Evolutionary conservation across 1,139 yeast genomes (phyloP), one percentile per base, ranked within the genome.

Genomic region (Blastobotrys capitulatus): DNA sequence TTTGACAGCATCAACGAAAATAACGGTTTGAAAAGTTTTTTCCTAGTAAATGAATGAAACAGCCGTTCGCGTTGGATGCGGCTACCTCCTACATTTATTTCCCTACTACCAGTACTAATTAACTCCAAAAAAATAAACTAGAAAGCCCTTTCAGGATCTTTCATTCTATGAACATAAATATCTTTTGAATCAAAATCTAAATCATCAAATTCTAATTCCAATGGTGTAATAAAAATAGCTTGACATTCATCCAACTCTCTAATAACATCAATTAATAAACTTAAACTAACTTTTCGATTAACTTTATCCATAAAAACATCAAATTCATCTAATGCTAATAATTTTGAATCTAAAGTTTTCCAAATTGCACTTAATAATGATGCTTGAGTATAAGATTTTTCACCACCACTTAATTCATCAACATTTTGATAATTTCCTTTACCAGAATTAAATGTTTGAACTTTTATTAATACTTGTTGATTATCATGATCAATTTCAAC

Each of bases 301-400:
- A 88, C 87, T 44, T 90, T 88, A 66, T 94, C 99, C 98, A 94
- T 92, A 60, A 84, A 94, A 29, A 94, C 98, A 69, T 94, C 99
- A 65, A 92, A 94, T 66, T 94, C 99, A 68, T 94, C 99, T 52
- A 94, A 71, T 0, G 97, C 97, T 53, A 95, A 77, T 19, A 94
- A 77, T 52, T 84, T 79, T 0, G 95, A 83, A 52, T 85, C 82
- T 96, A 92, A 89, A 25, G 88, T 83, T 55, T 82, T 81, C 99
- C 99, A 94, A 42, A 95, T 86, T 0, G 97, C 86, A 53, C 90
- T 74, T 47, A 94, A 70, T 51, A 94, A 75, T 0, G 97, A 87
- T 56, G 92, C 83, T 64, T 94, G 98, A 0, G 96, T 82, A 64
- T 86, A 92, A 1, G 97, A 88, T 64, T 90, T 90, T 64, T 94